Evolutionary conservation across 2,329 filamentous ascomycete species (phyloP).

Genomic region (Myriosclerotinia curreyana): DNA sequence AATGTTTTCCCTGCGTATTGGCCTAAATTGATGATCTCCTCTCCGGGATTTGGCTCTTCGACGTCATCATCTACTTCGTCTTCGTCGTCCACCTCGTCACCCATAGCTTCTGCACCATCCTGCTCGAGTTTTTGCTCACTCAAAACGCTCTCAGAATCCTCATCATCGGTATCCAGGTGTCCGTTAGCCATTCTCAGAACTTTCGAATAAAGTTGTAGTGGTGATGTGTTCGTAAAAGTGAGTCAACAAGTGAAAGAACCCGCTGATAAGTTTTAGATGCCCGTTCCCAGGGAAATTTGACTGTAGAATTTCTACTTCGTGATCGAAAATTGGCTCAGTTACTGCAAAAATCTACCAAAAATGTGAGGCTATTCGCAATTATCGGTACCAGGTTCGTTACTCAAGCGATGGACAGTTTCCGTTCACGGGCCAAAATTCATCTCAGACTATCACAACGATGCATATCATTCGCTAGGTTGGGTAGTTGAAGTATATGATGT

Average conservation of each 20-base stretch:
- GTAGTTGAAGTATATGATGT: not conserved
- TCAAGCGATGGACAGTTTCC: not conserved
- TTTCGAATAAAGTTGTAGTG: too few species aligned
- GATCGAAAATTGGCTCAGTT: not conserved
- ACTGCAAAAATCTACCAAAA: not conserved
- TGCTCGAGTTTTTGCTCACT: too few species aligned
- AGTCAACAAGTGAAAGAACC: not conserved
- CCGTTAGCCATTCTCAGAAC: not conserved
- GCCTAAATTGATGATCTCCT: not conserved
- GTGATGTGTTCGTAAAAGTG: too few species aligned
- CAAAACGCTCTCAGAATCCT: not conserved
- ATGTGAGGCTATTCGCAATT: not conserved
- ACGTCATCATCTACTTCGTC: not conserved
- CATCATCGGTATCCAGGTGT: not conserved
- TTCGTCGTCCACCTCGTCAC: not conserved
- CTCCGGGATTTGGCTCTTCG: conserved; percentile 10
- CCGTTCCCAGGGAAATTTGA: too few species aligned
- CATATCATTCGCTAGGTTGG: not conserved
- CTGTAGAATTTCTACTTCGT: too few species aligned
- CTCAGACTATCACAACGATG: too few species aligned
- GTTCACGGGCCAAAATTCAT: too few species aligned
- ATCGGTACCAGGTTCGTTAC: not conserved
- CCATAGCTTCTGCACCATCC: not conserved
- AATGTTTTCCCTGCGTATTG: not conserved
- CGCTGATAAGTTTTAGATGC: not conserved